Base-by-base conservation (phyloP, 1,284 basidiomycete species). In the Cystobasidium slooffiae region DNA sequence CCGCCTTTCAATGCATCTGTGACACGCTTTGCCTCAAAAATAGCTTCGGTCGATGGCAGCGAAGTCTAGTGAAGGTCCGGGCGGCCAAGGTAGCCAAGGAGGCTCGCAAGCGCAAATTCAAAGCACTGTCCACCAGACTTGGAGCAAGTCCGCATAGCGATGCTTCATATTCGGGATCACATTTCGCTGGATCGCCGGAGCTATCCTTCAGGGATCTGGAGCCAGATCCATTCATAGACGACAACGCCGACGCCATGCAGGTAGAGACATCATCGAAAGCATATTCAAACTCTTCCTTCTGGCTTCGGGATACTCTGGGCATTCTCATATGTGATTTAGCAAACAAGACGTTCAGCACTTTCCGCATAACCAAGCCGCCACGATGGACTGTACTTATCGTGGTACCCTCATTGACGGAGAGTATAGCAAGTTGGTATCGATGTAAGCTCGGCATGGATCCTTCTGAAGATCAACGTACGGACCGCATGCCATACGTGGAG, bases 361-460 rank as follows among this genome's bases (percentile, higher is more conserved):
- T 47, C 31, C 24, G 31, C 41, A n/a, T 14, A 8, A 9, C 41
- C 3, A 49, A 39, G 16, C 52, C 44, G 10, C 46, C 55, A 22
- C 62, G 58, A 12, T 73, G 70, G 70, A 73, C 55, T n/a, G 51
- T 53, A 0, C 24, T 73, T 24, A n/a, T 66, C 8, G 37, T 73
- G 24, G 52, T 73, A 0, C 70, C 62, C 5, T 65, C 61, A 6
- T 31, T 47, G 9, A 39, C 49, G n/a, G 44, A 24, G 7, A 53
- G 24, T n/a, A 66, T 73, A n/a, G 55, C 70, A 10, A 56, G 61
- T 22, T 73, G 70, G 70, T 65, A 55, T 24, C 49, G 70, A 22
- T 59, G 63, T 51, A 73, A 73, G 37, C 53, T 73, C 5, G 70
- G 63, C 16, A 37, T 73, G 51, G 12, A 43, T 31, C 6, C 62